Percentiles rank a stretch among this genome's conserved stretches.
Evolutionary conservation across 2,329 filamentous ascomycete species (phyloP).

Genomic region (Huntiella abstrusa): DNA sequence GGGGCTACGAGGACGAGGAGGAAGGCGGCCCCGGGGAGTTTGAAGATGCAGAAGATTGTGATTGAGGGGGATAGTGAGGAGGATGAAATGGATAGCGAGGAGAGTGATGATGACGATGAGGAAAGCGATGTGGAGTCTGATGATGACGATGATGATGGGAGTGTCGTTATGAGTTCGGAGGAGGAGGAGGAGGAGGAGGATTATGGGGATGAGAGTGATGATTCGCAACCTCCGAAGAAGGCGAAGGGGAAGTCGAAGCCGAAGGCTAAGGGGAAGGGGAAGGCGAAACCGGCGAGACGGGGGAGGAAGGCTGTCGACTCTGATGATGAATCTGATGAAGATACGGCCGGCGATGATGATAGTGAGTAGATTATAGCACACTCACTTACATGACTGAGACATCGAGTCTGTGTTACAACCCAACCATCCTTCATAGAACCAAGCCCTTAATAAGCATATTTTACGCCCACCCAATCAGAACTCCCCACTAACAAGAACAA

Average conservation of each 20-base stretch:
- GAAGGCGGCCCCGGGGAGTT: constrained; percentile 13
- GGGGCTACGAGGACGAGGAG: constrained; percentile 23
- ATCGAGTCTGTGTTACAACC: no score
- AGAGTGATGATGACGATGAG: constrained; percentile 17
- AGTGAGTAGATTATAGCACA: background rate
- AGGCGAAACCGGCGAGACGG: background rate
- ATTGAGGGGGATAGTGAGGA: constrained; percentile 16
- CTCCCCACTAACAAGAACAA: no score
- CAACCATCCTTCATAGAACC: no score
- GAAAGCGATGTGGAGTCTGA: constrained; percentile 31
- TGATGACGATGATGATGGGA: constrained; percentile 8
- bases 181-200: constrained; percentile 5
- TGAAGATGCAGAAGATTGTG: constrained; percentile 17
- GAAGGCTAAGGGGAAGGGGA: background rate
- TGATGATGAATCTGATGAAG: background rate
- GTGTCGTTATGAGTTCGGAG: constrained; percentile 1
- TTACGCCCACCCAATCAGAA: no score
- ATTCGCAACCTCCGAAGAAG: constrained; percentile 2
- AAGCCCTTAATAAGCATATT: no score
- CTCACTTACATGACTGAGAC: no score
- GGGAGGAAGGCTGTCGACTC: background rate
- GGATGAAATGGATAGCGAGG: constrained; percentile 14
- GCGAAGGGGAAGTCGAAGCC: background rate
- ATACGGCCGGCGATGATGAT: constrained; percentile 1
- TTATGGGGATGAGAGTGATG: constrained; percentile 9